phyloP scores from a whole-genome alignment of 495 filamentous ascomycete genomes.

The Podospora conica region DNA sequence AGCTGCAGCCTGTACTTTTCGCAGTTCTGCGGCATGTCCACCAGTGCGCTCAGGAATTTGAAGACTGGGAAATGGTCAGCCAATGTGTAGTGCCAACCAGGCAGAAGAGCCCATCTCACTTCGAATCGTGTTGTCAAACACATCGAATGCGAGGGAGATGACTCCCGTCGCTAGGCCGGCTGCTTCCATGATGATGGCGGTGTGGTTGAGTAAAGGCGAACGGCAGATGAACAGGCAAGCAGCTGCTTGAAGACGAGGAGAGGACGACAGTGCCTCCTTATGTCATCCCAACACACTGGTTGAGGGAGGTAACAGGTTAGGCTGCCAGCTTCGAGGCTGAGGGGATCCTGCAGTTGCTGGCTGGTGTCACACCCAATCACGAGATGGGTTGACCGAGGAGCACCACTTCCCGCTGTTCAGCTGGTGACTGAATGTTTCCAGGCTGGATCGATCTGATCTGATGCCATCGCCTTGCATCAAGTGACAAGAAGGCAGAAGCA shows the following conservation, averaged over 20 bases:
- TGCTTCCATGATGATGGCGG: conserved; percentile 16
- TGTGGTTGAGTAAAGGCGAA: neutral
- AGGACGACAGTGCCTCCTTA: neutral
- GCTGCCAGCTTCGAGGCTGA: neutral
- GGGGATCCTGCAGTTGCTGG: neutral
- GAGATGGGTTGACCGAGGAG: neutral
- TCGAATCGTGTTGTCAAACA: conserved; percentile 26
- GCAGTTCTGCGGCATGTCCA: conserved; percentile 29
- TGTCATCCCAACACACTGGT: neutral
- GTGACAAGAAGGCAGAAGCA: neutral
- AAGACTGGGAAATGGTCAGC: conserved; percentile 14
- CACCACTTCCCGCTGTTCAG: neutral
- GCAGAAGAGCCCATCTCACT: conserved; percentile 10
- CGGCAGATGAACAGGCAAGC: neutral
- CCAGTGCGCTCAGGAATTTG: conserved; percentile 27
- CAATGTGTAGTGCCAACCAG: neutral
- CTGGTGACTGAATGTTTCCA: neutral
- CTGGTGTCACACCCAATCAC: neutral
- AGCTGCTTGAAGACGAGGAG: neutral
- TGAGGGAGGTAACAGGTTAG: neutral
- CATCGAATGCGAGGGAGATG: conserved; percentile 26
- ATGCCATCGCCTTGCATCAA: neutral
- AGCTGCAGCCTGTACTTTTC: conserved; percentile 30
- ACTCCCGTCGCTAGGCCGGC: conserved; percentile 13
- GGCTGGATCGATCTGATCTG: neutral